A percentile compares a stretch with the other conserved stretches of the same genome.
Evolutionary conservation across 2,329 filamentous ascomycete species (phyloP).

Genomic region (Aspergillus versicolor): DNA sequence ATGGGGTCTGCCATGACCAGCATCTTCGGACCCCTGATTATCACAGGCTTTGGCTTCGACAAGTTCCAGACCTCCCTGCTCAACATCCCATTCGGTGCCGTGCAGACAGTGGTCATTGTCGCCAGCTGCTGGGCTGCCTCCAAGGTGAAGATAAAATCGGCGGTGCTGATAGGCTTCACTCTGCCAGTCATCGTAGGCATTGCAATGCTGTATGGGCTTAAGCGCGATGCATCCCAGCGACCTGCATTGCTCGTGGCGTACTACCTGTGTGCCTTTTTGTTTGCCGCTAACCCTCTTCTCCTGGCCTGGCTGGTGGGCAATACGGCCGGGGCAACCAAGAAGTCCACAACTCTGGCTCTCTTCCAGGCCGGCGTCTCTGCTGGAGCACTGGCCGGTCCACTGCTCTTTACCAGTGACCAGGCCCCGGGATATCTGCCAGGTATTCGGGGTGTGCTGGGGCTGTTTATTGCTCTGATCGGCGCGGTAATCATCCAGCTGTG

Average conservation of each 20-base stretch:
- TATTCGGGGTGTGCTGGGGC: slow-evolving; percentile 50
- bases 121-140: slow-evolving; percentile 59
- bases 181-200: slow-evolving; percentile 61
- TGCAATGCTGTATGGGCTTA: slow-evolving; percentile 56
- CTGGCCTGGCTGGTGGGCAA: slow-evolving; percentile 70
- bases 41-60: slow-evolving; percentile 61
- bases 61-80: slow-evolving; percentile 59
- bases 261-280: slow-evolving; percentile 66
- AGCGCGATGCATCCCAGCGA: slow-evolving; percentile 41
- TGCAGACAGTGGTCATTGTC: slow-evolving; percentile 62
- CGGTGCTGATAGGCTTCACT: slow-evolving; percentile 54
- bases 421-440: slow-evolving; percentile 61
- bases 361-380: slow-evolving; percentile 63
- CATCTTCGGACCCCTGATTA: slow-evolving; percentile 64
- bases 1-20: slow-evolving; percentile 63
- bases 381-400: slow-evolving; percentile 67
- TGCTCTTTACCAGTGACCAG: slow-evolving; percentile 60
- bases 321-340: slow-evolving; percentile 67
- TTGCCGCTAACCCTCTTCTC: slow-evolving; percentile 64
- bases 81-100: slow-evolving; percentile 65
- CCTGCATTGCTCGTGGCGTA: slow-evolving; percentile 58
- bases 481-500: slow-evolving; percentile 55
- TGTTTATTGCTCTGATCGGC: slow-evolving; percentile 51
- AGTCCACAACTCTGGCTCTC: slow-evolving; percentile 62
- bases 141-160: slow-evolving; percentile 57